Evolutionary conservation across 1,284 basidiomycete genomes (phyloP).

Genomic region (Termitomyces sp.): DNA sequence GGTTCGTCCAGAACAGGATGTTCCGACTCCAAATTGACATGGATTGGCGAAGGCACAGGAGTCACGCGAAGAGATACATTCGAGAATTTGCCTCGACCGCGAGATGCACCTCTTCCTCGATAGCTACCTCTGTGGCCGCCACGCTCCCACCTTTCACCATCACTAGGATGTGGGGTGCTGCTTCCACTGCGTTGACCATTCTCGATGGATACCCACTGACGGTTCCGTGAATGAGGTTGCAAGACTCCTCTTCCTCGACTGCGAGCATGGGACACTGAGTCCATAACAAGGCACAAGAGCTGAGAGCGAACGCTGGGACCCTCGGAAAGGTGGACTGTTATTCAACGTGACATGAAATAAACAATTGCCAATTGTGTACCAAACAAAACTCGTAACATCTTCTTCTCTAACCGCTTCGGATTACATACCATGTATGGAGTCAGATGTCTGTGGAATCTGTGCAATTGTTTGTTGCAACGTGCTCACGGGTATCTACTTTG

Average conservation of each 20-base stretch:
- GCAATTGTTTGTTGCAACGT: constrained; percentile 16
- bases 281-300: constrained; percentile 17
- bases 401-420: too few species aligned
- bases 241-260: constrained; percentile 24
- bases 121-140: constrained; percentile 39
- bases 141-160: constrained; percentile 55
- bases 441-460: constrained; percentile 15
- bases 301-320: too few species aligned
- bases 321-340: background rate
- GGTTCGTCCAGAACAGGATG: constrained; percentile 22
- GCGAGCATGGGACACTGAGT: constrained; percentile 17
- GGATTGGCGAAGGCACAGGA: background rate
- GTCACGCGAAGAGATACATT: constrained; percentile 31
- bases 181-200: constrained; percentile 27
- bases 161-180: constrained; percentile 31
- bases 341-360: constrained; percentile 9
- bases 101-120: constrained; percentile 29
- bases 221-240: constrained; percentile 38
- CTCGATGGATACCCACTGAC: constrained; percentile 46
- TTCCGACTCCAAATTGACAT: constrained; percentile 17
- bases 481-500: constrained; percentile 18
- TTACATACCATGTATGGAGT: too few species aligned
- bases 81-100: constrained; percentile 32
- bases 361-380: background rate
- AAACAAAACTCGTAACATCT: background rate